These are phyloP conservation scores for Mallotus nudiflorus DNA, from an alignment of 345 rosid genomes.

Conservation along the genomic window DNA sequence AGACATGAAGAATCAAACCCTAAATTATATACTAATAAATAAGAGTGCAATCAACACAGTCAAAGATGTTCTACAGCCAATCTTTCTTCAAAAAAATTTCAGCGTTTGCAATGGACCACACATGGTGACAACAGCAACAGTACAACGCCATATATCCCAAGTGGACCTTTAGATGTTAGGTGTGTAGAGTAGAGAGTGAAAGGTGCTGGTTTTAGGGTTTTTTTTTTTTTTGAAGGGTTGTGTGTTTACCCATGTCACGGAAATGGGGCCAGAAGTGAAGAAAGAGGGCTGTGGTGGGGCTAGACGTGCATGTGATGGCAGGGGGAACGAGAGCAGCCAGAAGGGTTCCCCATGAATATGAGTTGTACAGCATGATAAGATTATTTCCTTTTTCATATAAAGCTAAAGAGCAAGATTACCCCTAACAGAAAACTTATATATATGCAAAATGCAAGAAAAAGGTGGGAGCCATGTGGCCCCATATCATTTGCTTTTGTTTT, in stretches of 20 bases:
- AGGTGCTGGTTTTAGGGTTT: neutral
- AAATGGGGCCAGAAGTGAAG: neutral
- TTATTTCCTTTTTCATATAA: neutral
- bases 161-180: neutral
- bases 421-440: too few species aligned
- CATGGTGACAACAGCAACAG: too few species aligned
- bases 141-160: too few species aligned
- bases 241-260: neutral
- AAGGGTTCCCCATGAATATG: slow-evolving; percentile 22
- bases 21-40: too few species aligned
- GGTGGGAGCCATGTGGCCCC: neutral
- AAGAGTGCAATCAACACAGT: too few species aligned
- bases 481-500: too few species aligned
- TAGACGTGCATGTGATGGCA: slow-evolving; percentile 38
- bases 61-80: too few species aligned
- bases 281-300: slow-evolving; percentile 8
- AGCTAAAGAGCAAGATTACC: neutral
- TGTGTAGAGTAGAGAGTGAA: neutral
- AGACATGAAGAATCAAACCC: too few species aligned
- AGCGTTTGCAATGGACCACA: too few species aligned
- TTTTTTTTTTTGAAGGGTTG: neutral
- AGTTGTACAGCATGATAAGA: slow-evolving; percentile 38
- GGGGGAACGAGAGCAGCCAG: neutral
- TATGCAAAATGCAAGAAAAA: too few species aligned
- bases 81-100: too few species aligned